A percentile compares a stretch with the other conserved stretches of the same genome.
phyloP scores from a whole-genome alignment of 371 early-diverging fungal genomes.

The Syncephalastrum racemosum region DNA sequence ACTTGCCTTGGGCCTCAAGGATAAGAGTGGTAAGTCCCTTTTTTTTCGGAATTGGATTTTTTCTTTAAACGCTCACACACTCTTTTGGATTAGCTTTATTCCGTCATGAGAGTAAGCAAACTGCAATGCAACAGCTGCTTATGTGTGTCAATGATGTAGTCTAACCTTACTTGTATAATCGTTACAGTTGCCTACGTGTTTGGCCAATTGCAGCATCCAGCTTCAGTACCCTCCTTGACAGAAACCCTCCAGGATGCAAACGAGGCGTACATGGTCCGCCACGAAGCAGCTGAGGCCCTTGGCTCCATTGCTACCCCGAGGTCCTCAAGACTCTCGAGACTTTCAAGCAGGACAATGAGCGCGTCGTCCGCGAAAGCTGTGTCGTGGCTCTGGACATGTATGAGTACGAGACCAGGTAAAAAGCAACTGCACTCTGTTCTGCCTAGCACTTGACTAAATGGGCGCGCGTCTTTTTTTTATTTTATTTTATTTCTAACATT shows the following conservation, averaged over 20 bases:
- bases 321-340: conserved; percentile 72
- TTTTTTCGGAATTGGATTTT: neutral
- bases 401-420: conserved; percentile 82
- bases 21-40: conserved; percentile 52
- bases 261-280: conserved; percentile 97
- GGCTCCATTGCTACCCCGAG: conserved; percentile 98
- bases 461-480: conserved; percentile 1
- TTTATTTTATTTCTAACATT: neutral
- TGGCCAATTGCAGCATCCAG: conserved; percentile 97
- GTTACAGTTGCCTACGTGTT: conserved; percentile 88
- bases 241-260: conserved; percentile 68
- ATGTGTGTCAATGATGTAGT: neutral
- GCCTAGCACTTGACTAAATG: neutral
- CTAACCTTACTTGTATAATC: neutral
- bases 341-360: conserved; percentile 76
- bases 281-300: conserved; percentile 99
- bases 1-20: conserved; percentile 86
- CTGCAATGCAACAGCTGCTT: neutral
- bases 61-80: conserved; percentile 8
- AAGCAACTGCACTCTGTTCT: neutral
- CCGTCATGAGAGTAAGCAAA: conserved; percentile 84
- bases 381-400: conserved; percentile 98
- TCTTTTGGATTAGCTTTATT: conserved; percentile 70
- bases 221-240: conserved; percentile 84
- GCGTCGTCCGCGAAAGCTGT: conserved; percentile 96